Evolutionary conservation across 257 asterid genomes (phyloP), one percentile per base, ranked within the genome.

Genomic region (Marsdenia floribunda): DNA sequence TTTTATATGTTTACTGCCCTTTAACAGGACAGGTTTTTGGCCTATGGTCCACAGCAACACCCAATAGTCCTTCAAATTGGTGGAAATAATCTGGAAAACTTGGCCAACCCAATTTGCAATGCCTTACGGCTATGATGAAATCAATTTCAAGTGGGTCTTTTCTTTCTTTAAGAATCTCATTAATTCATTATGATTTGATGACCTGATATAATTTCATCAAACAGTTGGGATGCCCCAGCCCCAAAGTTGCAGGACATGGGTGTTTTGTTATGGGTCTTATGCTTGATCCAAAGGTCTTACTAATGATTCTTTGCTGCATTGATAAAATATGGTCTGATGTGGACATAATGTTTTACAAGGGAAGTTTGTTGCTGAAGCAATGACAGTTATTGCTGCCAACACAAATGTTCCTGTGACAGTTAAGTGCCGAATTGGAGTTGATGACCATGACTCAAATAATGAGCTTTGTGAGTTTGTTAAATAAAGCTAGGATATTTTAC

Each of bases 181-280:
- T 11, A 59, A 33, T 68, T n/a, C 22, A 71, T 74, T 68, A 53
- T 72, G 66, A 58, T 49, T 72, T 26, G 66, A 69, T 76, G 84
- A 72, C 77, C 77, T 75, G 71, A 78, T 70, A 60, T 18, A 33
- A 65, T 80, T 55, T 80, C 49, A 6, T 46, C 35, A 58, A n/a
- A 76, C 92, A 94, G 98, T 77, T 94, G 98, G 98, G 98, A 71
- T 94, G 98, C 79, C 97, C 98, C 70, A 92, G 97, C 74, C 91
- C 97, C 3, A 94, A 83, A 83, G 97, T 92, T 79, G 98, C 97
- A 85, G 97, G 98, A 75, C 91, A 94, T 83, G 98, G 98, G 75
- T 94, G 98, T 80, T 94, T 94, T 63, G 97, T 97, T 52, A 97
- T 81, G 75, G 90, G 95, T 61, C 91, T 89, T 78, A 94, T 94